Conservation (phyloP, 495 filamentous ascomycete genomes). For the Podospora tetraspora region DNA sequence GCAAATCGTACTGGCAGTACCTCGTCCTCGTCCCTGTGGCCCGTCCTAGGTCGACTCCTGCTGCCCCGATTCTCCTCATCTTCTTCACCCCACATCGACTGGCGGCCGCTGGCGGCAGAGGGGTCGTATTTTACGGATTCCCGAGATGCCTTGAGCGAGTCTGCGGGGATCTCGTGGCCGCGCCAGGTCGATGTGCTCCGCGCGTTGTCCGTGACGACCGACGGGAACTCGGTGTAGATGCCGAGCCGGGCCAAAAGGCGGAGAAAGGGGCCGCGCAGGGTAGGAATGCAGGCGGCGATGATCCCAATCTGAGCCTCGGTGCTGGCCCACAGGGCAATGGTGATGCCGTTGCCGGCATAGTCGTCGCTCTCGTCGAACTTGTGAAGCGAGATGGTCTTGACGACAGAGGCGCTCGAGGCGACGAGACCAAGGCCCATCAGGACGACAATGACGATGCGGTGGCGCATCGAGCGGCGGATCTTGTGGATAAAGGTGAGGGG, state of each 20-base stretch:
- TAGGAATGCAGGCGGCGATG: conserved; percentile 6
- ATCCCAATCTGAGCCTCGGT: conserved; percentile 7
- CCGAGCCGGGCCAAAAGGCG: not conserved
- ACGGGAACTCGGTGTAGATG: not conserved
- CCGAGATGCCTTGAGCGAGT: not conserved
- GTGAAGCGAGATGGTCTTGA: conserved; percentile 1
- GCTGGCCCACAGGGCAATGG: not conserved
- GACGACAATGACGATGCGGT: conserved; percentile 10
- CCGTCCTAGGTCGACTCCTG: not conserved
- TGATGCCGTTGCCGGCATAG: not conserved
- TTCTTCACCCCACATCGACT: not conserved
- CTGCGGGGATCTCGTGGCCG: not conserved
- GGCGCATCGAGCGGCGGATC: conserved; percentile 2
- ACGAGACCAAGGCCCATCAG: conserved; percentile 10
- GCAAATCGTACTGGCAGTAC: not conserved
- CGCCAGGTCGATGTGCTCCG: not conserved
- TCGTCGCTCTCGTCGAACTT: not conserved
- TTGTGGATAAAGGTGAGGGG: conserved; percentile 8
- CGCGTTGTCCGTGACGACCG: not conserved
- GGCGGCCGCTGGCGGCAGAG: not conserved
- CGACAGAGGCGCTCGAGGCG: conserved; percentile 7
- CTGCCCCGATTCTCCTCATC: not conserved
- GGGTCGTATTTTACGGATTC: not conserved
- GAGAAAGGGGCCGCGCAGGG: not conserved
- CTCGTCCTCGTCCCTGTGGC: not conserved